Conservation (phyloP, 805 yeast genomes). For the Kodamaea laetipori region DNA sequence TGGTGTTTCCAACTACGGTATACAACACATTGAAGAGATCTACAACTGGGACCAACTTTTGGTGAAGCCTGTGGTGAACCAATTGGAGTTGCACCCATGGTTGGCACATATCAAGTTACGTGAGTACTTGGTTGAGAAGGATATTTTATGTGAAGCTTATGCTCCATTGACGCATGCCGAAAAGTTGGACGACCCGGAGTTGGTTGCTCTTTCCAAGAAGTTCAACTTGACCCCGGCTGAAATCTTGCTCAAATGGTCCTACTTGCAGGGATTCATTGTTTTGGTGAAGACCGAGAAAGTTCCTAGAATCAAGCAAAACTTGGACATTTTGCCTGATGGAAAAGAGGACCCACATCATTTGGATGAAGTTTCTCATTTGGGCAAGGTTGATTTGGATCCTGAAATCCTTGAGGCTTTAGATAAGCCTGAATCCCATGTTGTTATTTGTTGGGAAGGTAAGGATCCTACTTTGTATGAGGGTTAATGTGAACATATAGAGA, state of each 20-base stretch:
- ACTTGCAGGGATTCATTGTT: constrained; percentile 56
- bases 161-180: constrained; percentile 75
- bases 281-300: constrained; percentile 51
- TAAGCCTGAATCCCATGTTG: constrained; percentile 37
- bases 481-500: constrained; percentile 1
- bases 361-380: constrained; percentile 28
- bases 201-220: constrained; percentile 50
- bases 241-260: constrained; percentile 70
- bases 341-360: constrained; percentile 22
- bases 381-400: constrained; percentile 43
- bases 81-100: constrained; percentile 86
- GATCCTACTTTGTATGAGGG: constrained; percentile 33
- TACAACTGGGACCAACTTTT: constrained; percentile 49
- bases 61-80: constrained; percentile 65
- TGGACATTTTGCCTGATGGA: constrained; percentile 48
- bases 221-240: constrained; percentile 58
- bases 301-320: constrained; percentile 54
- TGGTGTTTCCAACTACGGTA: constrained; percentile 58
- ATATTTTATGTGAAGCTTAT: constrained; percentile 69
- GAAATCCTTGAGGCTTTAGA: constrained; percentile 39
- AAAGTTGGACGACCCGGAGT: constrained; percentile 55
- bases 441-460: constrained; percentile 31
- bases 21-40: constrained; percentile 65
- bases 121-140: constrained; percentile 56
- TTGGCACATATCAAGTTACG: constrained; percentile 66